These are phyloP conservation scores for Byssothecium circinans DNA, from an alignment of 2,329 filamentous ascomycete genomes.

Conservation along the genomic window DNA sequence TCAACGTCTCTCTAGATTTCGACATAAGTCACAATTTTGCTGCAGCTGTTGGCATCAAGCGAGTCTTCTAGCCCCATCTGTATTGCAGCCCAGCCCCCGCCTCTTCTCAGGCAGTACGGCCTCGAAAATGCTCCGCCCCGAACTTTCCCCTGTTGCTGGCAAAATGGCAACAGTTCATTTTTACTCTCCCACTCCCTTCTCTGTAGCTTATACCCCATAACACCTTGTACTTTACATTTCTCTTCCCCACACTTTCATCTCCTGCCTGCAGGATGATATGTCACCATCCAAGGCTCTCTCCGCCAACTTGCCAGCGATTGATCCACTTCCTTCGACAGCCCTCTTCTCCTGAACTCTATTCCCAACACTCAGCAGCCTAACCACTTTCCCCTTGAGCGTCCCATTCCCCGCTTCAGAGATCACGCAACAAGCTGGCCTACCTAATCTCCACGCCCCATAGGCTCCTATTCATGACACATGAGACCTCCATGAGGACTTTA, in stretches of 20 bases:
- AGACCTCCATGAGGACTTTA: conserved; percentile 12
- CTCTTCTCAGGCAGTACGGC: conserved; percentile 52
- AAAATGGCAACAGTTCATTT: conserved; percentile 53
- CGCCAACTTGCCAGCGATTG: conserved; percentile 21
- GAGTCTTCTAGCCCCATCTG: conserved; percentile 28
- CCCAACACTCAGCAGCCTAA: conserved; percentile 12
- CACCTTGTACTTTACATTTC: conserved; percentile 13
- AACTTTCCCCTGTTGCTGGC: conserved; percentile 47
- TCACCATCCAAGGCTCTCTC: conserved; percentile 15
- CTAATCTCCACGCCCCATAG: conserved; percentile 17
- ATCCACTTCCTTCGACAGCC: conserved; percentile 23
- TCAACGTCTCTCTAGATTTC: conserved; percentile 14
- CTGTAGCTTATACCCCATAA: conserved; percentile 7
- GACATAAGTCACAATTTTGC: conserved; percentile 17
- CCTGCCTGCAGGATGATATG: conserved; percentile 21
- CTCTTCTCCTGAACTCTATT: conserved; percentile 22
- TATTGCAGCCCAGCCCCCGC: conserved; percentile 23
- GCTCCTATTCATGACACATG: conserved; percentile 9
- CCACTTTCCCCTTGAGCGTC: conserved; percentile 14
- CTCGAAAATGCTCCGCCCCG: conserved; percentile 50
- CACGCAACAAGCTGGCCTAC: conserved; percentile 20
- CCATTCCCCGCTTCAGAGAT: conserved; percentile 24
- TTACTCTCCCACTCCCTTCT: conserved; percentile 36
- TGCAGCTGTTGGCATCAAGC: conserved; percentile 17
- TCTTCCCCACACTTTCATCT: conserved; percentile 17